phyloP scores from a whole-genome alignment of 805 yeast genomes.

The Sugiyamaella valdiviana region DNA sequence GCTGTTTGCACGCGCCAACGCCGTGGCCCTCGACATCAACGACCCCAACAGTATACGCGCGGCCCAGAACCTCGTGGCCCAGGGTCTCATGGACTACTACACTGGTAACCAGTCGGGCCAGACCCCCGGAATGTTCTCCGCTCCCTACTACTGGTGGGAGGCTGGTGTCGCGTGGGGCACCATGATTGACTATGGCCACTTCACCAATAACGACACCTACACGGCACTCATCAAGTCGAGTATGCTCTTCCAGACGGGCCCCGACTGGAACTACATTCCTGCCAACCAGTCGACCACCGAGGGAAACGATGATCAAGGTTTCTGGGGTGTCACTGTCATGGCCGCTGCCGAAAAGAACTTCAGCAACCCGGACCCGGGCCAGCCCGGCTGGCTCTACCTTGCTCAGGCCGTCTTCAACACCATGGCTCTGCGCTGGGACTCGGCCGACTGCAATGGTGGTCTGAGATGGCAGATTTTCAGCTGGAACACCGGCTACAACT shows the following conservation, averaged over 20 bases:
- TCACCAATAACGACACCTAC: conserved; percentile 64
- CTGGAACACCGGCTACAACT: conserved; percentile 92
- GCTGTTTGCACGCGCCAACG: not conserved
- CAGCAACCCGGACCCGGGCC: conserved; percentile 52
- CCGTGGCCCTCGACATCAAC: conserved; percentile 35
- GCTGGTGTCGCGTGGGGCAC: conserved; percentile 96
- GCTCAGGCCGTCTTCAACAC: conserved; percentile 89
- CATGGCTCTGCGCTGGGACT: conserved; percentile 87
- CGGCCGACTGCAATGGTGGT: conserved; percentile 71
- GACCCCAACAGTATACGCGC: conserved; percentile 39
- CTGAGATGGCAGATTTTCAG: conserved; percentile 92
- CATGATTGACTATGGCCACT: conserved; percentile 69
- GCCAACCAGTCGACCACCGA: conserved; percentile 83
- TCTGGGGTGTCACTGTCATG: conserved; percentile 94
- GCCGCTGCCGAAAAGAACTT: conserved; percentile 88
- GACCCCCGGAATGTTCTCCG: conserved; percentile 76
- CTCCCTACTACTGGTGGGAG: conserved; percentile 98
- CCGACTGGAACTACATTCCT: conserved; percentile 74
- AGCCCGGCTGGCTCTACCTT: conserved; percentile 73
- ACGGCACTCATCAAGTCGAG: conserved; percentile 54
- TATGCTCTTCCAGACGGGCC: conserved; percentile 66
- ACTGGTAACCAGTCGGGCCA: conserved; percentile 62
- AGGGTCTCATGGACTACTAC: conserved; percentile 66
- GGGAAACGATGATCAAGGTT: conserved; percentile 97
- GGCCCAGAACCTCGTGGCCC: conserved; percentile 47